phyloP scores from a whole-genome alignment of 176 grass and related monocot species.

The Thinopyrum elongatum region DNA sequence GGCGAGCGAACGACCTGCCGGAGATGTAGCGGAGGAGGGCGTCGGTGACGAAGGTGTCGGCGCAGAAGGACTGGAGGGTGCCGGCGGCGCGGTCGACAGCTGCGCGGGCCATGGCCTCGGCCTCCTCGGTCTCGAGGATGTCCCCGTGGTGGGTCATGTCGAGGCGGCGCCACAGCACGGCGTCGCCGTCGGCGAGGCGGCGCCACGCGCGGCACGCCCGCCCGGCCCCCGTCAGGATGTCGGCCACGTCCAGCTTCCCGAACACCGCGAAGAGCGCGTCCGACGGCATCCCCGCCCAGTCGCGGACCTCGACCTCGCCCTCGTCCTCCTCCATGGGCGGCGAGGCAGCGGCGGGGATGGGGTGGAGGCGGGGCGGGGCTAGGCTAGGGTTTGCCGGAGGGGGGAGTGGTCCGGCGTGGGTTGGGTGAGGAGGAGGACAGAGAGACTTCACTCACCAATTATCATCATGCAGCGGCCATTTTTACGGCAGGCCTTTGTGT shows the following conservation, averaged over 20 bases:
- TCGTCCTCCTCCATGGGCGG: neutral
- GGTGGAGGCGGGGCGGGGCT: neutral
- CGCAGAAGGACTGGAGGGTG: slow-evolving; percentile 33
- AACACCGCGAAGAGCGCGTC: slow-evolving; percentile 50
- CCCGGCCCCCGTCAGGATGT: slow-evolving; percentile 34
- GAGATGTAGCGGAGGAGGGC: slow-evolving; percentile 41
- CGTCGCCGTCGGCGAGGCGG: slow-evolving; percentile 15
- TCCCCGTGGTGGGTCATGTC: slow-evolving; percentile 34
- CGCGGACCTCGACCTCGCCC: slow-evolving; percentile 20
- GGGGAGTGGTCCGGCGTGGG: neutral
- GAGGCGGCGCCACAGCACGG: slow-evolving; percentile 43
- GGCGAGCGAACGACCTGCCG: neutral
- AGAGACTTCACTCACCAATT: neutral
- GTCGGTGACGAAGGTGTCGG: slow-evolving; percentile 43
- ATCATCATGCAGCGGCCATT: too few relatives aligned
- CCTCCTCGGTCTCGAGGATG: slow-evolving; percentile 25
- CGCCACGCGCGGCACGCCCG: slow-evolving; percentile 46
- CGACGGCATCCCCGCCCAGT: slow-evolving; percentile 55
- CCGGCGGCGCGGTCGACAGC: slow-evolving; percentile 24
- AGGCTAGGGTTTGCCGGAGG: slow-evolving; percentile 33
- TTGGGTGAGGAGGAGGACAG: neutral
- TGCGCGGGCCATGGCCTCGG: slow-evolving; percentile 34
- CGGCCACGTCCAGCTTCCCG: slow-evolving; percentile 31
- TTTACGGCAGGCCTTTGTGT: too few relatives aligned
- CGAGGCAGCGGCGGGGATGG: neutral